A percentile compares a stretch with the other conserved stretches of the same genome.
These are phyloP conservation scores for Hyphopichia homilentoma DNA, from an alignment of 805 yeast genomes.

Conservation along the genomic window DNA sequence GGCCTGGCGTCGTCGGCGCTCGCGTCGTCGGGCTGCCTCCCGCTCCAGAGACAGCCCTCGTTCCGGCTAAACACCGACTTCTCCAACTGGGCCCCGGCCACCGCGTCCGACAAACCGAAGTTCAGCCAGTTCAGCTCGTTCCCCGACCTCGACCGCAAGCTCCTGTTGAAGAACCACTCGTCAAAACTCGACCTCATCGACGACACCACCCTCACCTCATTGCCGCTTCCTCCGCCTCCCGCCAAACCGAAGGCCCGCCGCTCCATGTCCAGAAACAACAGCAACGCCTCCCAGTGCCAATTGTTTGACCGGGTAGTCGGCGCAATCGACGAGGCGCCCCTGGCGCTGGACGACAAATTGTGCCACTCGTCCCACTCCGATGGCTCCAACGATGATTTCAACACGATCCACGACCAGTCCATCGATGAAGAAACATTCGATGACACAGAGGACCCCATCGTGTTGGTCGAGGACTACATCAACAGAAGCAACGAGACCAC, in stretches of 20 bases:
- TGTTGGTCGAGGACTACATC: conserved; percentile 57
- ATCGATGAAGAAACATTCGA: conserved; percentile 9
- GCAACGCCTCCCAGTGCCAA: background rate
- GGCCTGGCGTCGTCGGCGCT: no score
- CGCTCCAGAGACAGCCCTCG: no score
- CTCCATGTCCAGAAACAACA: conserved; percentile 1
- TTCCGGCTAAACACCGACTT: no score
- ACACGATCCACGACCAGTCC: conserved; percentile 5
- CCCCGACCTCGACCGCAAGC: no score
- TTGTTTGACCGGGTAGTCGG: no score
- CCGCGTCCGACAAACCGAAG: no score
- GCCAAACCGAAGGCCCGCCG: conserved; percentile 7
- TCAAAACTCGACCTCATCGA: conserved; percentile 49
- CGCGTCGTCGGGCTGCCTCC: no score
- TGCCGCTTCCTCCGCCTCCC: conserved; percentile 52
- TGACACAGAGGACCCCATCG: conserved; percentile 36
- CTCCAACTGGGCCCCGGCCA: no score
- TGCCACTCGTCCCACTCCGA: background rate
- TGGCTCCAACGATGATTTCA: background rate
- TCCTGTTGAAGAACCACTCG: conserved; percentile 25
- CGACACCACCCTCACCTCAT: conserved; percentile 44
- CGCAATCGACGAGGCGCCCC: background rate
- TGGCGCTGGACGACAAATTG: background rate
- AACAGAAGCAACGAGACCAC: conserved; percentile 2
- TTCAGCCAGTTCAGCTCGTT: no score